phyloP scores from a whole-genome alignment of 768 basidiomycete genomes.

The Lactarius evosmus region DNA sequence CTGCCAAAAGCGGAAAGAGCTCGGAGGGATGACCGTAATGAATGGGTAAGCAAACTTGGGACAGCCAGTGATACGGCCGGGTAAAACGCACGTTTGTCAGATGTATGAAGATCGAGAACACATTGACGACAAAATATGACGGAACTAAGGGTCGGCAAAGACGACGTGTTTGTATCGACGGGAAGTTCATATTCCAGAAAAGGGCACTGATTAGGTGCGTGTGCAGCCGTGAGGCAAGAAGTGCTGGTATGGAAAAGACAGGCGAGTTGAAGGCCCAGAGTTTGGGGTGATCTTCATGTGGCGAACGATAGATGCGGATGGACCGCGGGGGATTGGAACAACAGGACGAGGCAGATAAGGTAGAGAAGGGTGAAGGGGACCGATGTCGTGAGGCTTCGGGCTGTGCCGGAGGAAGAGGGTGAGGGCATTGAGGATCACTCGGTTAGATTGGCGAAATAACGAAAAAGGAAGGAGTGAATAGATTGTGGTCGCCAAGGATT shows the following conservation, averaged over 20 bases:
- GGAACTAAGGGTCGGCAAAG: slow-evolving; percentile 10
- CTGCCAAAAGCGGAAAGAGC: slow-evolving; percentile 19
- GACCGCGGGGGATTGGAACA: slow-evolving; percentile 7
- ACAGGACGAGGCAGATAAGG: slow-evolving; percentile 7
- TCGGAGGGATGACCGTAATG: slow-evolving; percentile 19
- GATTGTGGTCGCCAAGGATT: background rate
- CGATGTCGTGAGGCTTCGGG: slow-evolving; percentile 10
- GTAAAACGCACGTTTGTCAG: slow-evolving; percentile 21
- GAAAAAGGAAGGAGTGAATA: background rate
- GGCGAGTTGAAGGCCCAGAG: background rate
- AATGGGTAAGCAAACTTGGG: slow-evolving; percentile 12
- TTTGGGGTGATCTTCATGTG: background rate
- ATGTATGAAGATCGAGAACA: slow-evolving; percentile 12
- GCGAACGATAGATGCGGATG: background rate
- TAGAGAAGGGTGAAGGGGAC: background rate
- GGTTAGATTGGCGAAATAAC: background rate
- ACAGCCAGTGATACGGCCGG: slow-evolving; percentile 9
- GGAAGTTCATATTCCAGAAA: slow-evolving; percentile 11
- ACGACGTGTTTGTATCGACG: slow-evolving; percentile 13
- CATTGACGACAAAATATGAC: slow-evolving; percentile 19
- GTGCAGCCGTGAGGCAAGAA: background rate
- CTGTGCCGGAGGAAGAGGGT: background rate
- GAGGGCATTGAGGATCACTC: background rate
- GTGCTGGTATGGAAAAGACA: background rate
- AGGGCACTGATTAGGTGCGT: slow-evolving; percentile 3